These are phyloP conservation scores for Carex kokanica DNA, from an alignment of 176 grass and related monocot genomes.

Conservation along the genomic window DNA sequence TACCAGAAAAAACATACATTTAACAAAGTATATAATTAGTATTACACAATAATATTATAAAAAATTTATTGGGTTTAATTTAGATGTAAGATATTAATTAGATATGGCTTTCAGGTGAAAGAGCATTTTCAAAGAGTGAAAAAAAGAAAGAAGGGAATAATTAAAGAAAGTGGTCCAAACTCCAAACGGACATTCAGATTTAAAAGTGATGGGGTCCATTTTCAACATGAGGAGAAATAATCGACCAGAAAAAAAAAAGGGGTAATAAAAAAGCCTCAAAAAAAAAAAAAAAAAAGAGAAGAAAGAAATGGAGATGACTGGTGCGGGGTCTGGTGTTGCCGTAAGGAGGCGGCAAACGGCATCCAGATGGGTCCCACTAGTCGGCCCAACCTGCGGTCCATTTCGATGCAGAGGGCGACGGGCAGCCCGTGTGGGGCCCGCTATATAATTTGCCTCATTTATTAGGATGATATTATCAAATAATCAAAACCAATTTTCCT, in stretches of 20 bases:
- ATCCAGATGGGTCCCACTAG: slow-evolving; percentile 4
- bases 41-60: no score
- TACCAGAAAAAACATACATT: no score
- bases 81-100: background rate
- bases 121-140: background rate
- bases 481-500: no score
- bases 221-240: background rate
- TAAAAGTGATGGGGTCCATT: background rate
- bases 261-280: background rate
- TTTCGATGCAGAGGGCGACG: slow-evolving; percentile 3
- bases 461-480: background rate
- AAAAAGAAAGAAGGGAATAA: background rate
- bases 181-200: background rate
- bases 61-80: no score
- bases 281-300: slow-evolving; percentile 29
- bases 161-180: slow-evolving; percentile 24
- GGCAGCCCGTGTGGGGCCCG: background rate
- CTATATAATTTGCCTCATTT: background rate
- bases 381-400: background rate
- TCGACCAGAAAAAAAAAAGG: background rate
- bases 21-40: no score
- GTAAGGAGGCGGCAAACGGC: slow-evolving; percentile 28
- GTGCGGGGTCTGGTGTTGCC: background rate
- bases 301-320: slow-evolving; percentile 28
- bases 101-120: background rate